Conservation (phyloP, 805 yeast species). For the Blastobotrys terrestris region DNA sequence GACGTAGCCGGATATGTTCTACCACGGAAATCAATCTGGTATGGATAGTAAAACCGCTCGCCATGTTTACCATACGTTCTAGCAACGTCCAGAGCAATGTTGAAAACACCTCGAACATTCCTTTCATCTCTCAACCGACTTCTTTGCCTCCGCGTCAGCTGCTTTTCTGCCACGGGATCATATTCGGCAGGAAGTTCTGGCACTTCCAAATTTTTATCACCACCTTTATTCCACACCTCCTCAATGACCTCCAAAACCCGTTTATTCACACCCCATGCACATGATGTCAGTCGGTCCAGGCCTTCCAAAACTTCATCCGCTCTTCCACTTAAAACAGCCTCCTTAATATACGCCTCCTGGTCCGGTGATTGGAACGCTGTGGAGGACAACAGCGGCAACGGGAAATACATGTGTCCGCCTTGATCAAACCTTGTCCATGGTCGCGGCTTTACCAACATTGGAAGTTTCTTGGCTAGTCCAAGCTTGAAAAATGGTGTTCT, state of each 20-base stretch:
- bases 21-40: slow-evolving; percentile 57
- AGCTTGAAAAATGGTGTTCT: slow-evolving; percentile 47
- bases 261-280: slow-evolving; percentile 88
- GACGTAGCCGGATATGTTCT: slow-evolving; percentile 53
- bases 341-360: slow-evolving; percentile 76
- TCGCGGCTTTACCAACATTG: slow-evolving; percentile 84
- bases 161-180: slow-evolving; percentile 29
- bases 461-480: slow-evolving; percentile 69
- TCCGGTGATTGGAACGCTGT: slow-evolving; percentile 70
- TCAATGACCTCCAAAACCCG: slow-evolving; percentile 61
- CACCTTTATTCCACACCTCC: slow-evolving; percentile 79
- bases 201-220: slow-evolving; percentile 37
- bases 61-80: slow-evolving; percentile 61
- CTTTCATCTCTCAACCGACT: not conserved
- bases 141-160: not conserved
- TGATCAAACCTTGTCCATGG: slow-evolving; percentile 74
- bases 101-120: slow-evolving; percentile 6
- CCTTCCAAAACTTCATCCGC: slow-evolving; percentile 69
- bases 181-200: slow-evolving; percentile 49
- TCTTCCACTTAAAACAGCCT: slow-evolving; percentile 64
- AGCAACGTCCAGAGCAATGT: slow-evolving; percentile 64
- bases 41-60: slow-evolving; percentile 53
- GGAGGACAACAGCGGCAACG: slow-evolving; percentile 6
- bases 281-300: slow-evolving; percentile 71
- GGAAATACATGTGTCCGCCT: slow-evolving; percentile 74